These are phyloP conservation scores for Cicer pinnatifidum DNA, from an alignment of 306 rosid species.

Conservation along the genomic window DNA sequence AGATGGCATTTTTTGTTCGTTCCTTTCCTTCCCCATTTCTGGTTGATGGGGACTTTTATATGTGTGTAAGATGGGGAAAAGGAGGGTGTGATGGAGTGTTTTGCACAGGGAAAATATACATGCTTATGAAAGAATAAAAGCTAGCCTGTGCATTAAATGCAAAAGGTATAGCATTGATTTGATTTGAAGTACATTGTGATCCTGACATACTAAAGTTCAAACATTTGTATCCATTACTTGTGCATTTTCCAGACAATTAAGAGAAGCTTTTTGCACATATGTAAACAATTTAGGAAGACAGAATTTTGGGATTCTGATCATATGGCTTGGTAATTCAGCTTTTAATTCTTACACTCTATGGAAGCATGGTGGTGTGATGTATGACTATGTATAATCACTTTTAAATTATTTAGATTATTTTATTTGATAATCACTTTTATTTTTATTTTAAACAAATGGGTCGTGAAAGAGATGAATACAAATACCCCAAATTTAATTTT, in stretches of 20 bases:
- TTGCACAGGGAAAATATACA: too few species aligned
- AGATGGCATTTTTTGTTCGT: not conserved
- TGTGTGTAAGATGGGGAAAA: too few species aligned
- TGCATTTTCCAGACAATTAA: not conserved
- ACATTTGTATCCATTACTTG: not conserved
- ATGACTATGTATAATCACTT: too few species aligned
- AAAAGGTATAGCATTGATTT: not conserved
- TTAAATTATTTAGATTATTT: too few species aligned
- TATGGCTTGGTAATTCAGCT: slow-evolving; percentile 74
- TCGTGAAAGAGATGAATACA: too few species aligned
- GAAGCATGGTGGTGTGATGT: not conserved
- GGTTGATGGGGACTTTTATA: too few species aligned
- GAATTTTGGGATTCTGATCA: slow-evolving; percentile 44
- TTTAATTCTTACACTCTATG: slow-evolving; percentile 35
- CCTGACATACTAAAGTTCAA: not conserved
- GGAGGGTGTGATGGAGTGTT: too few species aligned
- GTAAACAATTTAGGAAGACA: not conserved
- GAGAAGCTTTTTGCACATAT: not conserved
- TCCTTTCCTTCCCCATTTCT: too few species aligned
- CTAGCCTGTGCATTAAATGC: not conserved
- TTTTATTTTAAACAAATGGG: too few species aligned
- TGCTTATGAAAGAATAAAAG: too few species aligned
- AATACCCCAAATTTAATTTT: too few species aligned
- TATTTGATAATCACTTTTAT: too few species aligned
- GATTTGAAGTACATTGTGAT: not conserved